A percentile compares a stretch with the other conserved stretches of the same genome.
phyloP scores from a whole-genome alignment of 1,284 basidiomycete genomes.

The Leucoagaricus sp. region DNA sequence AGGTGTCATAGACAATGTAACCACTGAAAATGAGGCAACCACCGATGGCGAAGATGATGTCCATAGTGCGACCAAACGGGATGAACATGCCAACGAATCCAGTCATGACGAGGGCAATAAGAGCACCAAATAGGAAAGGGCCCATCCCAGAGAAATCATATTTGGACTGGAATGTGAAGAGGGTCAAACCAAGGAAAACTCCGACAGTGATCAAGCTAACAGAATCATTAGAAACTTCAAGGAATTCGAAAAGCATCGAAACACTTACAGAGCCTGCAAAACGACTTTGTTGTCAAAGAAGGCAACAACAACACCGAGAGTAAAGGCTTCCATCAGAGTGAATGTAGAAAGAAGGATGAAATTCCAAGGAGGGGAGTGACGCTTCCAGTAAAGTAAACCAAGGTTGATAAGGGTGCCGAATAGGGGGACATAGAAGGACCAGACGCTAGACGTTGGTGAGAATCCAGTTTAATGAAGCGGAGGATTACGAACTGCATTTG shows the following conservation, averaged over 20 bases:
- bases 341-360: conserved; percentile 77
- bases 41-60: conserved; percentile 77
- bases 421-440: conserved; percentile 76
- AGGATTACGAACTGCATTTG: conserved; percentile 53
- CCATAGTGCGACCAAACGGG: conserved; percentile 76
- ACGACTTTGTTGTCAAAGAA: conserved; percentile 79
- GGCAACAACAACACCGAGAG: conserved; percentile 76
- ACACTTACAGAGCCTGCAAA: conserved; percentile 78
- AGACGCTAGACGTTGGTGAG: conserved; percentile 45
- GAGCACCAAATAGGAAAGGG: conserved; percentile 79
- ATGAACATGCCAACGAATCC: conserved; percentile 79
- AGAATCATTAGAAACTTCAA: conserved; percentile 15
- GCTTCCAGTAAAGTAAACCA: conserved; percentile 83
- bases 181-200: conserved; percentile 83
- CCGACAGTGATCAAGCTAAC: conserved; percentile 79
- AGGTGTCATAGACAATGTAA: conserved; percentile 86
- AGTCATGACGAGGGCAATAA: conserved; percentile 76
- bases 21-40: conserved; percentile 84
- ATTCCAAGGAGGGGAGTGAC: conserved; percentile 84
- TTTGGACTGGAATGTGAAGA: conserved; percentile 88
- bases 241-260: not conserved
- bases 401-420: conserved; percentile 77
- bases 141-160: conserved; percentile 88
- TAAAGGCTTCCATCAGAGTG: conserved; percentile 79
- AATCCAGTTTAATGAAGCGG: not conserved